Conservation (phyloP, 2,329 filamentous ascomycete species). For the Fusarium albosuccineum region DNA sequence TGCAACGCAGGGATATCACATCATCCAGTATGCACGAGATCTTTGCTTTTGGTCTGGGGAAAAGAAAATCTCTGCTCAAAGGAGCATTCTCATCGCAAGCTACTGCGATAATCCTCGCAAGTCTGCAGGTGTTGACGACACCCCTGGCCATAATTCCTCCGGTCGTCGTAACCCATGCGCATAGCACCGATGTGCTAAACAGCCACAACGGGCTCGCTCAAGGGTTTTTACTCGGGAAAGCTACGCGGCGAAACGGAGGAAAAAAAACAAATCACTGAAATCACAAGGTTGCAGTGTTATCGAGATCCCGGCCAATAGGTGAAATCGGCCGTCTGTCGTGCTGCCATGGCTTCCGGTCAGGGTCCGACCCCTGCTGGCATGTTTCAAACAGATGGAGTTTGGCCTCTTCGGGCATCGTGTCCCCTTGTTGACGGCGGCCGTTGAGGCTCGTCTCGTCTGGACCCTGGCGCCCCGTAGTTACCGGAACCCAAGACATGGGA, state of each 20-base stretch:
- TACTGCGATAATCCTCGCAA: too few species aligned
- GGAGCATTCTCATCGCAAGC: neutral
- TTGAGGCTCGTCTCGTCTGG: conserved; percentile 31
- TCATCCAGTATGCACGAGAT: neutral
- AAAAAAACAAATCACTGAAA: conserved; percentile 15
- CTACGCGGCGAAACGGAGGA: conserved; percentile 5
- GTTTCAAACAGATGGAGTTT: conserved; percentile 38
- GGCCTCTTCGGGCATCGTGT: conserved; percentile 27
- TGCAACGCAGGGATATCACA: neutral
- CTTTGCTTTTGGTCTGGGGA: conserved; percentile 6
- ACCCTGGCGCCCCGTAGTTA: neutral
- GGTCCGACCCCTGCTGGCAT: conserved; percentile 25
- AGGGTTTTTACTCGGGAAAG: conserved; percentile 8
- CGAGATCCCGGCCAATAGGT: conserved; percentile 26
- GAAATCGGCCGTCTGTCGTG: conserved; percentile 28
- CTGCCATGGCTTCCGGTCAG: conserved; percentile 26
- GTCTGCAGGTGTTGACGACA: too few species aligned
- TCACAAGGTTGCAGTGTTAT: conserved; percentile 37
- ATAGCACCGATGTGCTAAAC: conserved; percentile 16
- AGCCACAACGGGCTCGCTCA: conserved; percentile 7
- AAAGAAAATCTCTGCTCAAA: neutral
- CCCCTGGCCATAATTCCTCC: conserved; percentile 13
- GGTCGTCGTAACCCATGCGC: neutral
- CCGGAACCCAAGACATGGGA: conserved; percentile 30
- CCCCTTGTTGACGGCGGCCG: conserved; percentile 21